Conservation (phyloP, 2,329 filamentous ascomycete species). For the Colletotrichum sp. region DNA sequence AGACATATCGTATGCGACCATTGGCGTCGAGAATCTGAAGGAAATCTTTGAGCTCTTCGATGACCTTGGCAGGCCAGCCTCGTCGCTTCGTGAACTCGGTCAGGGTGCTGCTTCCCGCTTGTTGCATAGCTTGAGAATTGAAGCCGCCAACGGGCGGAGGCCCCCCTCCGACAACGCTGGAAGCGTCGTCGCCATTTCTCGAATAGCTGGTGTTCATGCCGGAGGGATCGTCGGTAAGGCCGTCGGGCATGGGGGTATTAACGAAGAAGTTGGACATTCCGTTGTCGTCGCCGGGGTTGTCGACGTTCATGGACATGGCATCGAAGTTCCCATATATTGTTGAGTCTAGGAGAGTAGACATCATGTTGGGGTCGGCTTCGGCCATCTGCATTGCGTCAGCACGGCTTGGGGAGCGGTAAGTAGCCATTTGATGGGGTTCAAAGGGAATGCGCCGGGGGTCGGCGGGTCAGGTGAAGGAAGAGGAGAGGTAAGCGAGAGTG, state of each 20-base stretch:
- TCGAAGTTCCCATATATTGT: conserved; percentile 39
- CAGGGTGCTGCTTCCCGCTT: conserved; percentile 49
- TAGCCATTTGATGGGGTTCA: not conserved
- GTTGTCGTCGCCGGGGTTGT: conserved; percentile 33
- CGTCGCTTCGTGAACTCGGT: conserved; percentile 66
- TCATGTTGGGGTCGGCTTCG: conserved; percentile 41
- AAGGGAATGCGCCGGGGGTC: conserved; percentile 2
- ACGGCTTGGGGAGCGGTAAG: not conserved
- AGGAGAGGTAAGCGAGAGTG: not conserved
- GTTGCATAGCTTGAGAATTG: conserved; percentile 29
- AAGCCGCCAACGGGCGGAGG: conserved; percentile 46
- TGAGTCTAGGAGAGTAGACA: conserved; percentile 48
- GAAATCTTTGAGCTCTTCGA: conserved; percentile 90
- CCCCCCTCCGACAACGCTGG: conserved; percentile 43
- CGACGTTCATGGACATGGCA: conserved; percentile 49
- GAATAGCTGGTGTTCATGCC: conserved; percentile 16
- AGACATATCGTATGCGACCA: conserved; percentile 85
- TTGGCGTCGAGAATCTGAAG: conserved; percentile 86
- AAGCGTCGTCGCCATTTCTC: conserved; percentile 13
- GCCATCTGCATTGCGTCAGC: conserved; percentile 24
- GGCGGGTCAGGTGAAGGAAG: not conserved
- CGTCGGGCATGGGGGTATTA: conserved; percentile 28
- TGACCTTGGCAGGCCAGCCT: conserved; percentile 86
- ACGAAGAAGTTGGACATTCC: conserved; percentile 25
- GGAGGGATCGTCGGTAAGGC: conserved; percentile 11